A percentile compares a stretch with the other conserved stretches of the same genome.
phyloP scores from a whole-genome alignment of 2,329 filamentous ascomycete genomes.

The Microcera coccophila region DNA sequence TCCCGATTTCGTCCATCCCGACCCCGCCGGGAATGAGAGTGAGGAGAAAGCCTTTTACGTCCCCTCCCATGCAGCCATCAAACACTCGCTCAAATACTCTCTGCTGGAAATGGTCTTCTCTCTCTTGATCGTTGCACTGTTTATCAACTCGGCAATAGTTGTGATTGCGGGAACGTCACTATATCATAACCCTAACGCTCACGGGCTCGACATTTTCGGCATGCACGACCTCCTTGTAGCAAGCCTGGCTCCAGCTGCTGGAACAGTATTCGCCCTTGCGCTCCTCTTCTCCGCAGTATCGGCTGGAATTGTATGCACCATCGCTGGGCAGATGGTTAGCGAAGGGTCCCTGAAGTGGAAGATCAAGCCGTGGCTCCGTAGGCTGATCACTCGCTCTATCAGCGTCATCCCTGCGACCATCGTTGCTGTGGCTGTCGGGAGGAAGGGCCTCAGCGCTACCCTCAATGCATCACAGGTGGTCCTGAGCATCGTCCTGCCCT shows the following conservation, averaged over 20 bases:
- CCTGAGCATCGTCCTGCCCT: constrained; percentile 73
- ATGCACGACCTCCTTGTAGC: constrained; percentile 70
- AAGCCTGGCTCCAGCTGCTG: constrained; percentile 69
- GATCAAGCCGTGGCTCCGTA: constrained; percentile 71
- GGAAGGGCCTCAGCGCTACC: constrained; percentile 64
- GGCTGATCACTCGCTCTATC: constrained; percentile 72
- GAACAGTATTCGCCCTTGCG: constrained; percentile 76
- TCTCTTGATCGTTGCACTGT: constrained; percentile 78
- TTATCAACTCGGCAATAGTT: constrained; percentile 78
- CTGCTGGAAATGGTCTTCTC: constrained; percentile 66
- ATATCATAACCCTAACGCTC: constrained; percentile 57
- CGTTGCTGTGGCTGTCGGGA: constrained; percentile 74
- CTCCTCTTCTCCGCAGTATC: constrained; percentile 75
- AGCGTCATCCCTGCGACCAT: constrained; percentile 80
- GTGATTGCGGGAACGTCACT: constrained; percentile 77
- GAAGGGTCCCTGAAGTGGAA: constrained; percentile 77
- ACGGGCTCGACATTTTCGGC: constrained; percentile 72
- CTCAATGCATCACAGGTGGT: constrained; percentile 75
- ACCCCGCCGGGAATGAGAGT: constrained; percentile 28
- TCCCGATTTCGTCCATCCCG: constrained; percentile 21
- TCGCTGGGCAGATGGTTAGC: constrained; percentile 83
- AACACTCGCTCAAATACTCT: constrained; percentile 68
- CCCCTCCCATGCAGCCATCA: constrained; percentile 69
- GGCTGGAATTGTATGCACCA: constrained; percentile 84
- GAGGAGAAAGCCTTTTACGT: constrained; percentile 58